Conservation (phyloP, 805 yeast species). For the Candida lessepsii region DNA sequence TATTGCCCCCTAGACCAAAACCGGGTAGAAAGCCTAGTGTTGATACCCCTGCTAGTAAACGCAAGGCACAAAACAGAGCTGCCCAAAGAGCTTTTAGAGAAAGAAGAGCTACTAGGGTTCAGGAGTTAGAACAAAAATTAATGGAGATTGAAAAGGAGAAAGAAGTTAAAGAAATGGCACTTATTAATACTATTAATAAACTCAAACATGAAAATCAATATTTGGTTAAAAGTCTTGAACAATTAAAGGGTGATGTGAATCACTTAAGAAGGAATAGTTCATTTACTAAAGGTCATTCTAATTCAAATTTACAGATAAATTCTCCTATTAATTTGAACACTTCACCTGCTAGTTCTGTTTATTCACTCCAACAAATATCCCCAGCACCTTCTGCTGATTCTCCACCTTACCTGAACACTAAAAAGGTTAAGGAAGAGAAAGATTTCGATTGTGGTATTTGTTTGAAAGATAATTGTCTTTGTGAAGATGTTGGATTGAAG, state of each 20-base stretch:
- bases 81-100: constrained; percentile 91
- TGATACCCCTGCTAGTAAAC: constrained; percentile 79
- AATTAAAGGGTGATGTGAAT: constrained; percentile 33
- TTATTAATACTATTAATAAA: constrained; percentile 51
- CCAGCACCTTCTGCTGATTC: constrained; percentile 54
- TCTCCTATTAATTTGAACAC: constrained; percentile 12
- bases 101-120: constrained; percentile 77
- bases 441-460: constrained; percentile 64
- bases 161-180: constrained; percentile 56
- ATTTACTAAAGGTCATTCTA: not conserved
- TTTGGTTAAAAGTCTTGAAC: constrained; percentile 43
- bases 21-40: constrained; percentile 62
- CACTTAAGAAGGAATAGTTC: constrained; percentile 12
- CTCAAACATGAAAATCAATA: constrained; percentile 46
- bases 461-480: constrained; percentile 63
- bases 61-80: constrained; percentile 92
- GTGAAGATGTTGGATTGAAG: constrained; percentile 53
- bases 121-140: constrained; percentile 70
- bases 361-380: constrained; percentile 47
- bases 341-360: constrained; percentile 30
- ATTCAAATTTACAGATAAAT: not conserved
- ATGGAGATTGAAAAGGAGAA: constrained; percentile 66
- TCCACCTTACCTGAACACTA: constrained; percentile 33
- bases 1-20: constrained; percentile 56
- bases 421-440: constrained; percentile 15